Evolutionary conservation across 345 rosid genomes (phyloP).

Genomic region (Lagerstroemia speciosa): DNA sequence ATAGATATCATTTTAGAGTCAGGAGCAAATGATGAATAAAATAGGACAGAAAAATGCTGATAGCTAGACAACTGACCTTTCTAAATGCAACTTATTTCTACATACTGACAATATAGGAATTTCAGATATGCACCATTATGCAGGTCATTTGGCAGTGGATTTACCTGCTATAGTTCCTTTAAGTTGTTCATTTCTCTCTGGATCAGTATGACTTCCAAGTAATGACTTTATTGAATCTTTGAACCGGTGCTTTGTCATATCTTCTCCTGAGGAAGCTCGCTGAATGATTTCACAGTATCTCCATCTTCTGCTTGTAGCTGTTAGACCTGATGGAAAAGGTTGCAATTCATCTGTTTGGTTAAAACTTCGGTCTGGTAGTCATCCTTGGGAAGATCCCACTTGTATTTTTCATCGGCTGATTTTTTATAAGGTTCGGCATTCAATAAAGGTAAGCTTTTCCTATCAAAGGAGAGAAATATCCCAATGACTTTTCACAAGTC

Average conservation of each 20-base stretch:
- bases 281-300: slow-evolving; percentile 3
- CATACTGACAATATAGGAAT: neutral
- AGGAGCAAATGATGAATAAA: too few species aligned
- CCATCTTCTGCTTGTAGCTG: slow-evolving; percentile 17
- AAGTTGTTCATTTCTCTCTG: slow-evolving; percentile 55
- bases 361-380: neutral
- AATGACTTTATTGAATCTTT: slow-evolving; percentile 64
- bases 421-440: neutral
- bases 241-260: slow-evolving; percentile 52
- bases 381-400: neutral
- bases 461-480: neutral
- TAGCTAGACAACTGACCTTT: neutral
- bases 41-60: neutral
- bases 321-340: slow-evolving; percentile 10
- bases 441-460: neutral
- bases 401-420: neutral
- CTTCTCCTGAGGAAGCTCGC: slow-evolving; percentile 12
- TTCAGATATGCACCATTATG: too few species aligned
- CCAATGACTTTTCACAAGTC: neutral
- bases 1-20: too few species aligned
- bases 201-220: slow-evolving; percentile 62
- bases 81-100: neutral
- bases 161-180: slow-evolving; percentile 72
- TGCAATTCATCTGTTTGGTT: neutral
- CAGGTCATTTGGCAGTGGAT: neutral